Evolutionary conservation across 352 stramenopile species (phyloP).

Genomic region (Hyphochytrium catenoides): DNA sequence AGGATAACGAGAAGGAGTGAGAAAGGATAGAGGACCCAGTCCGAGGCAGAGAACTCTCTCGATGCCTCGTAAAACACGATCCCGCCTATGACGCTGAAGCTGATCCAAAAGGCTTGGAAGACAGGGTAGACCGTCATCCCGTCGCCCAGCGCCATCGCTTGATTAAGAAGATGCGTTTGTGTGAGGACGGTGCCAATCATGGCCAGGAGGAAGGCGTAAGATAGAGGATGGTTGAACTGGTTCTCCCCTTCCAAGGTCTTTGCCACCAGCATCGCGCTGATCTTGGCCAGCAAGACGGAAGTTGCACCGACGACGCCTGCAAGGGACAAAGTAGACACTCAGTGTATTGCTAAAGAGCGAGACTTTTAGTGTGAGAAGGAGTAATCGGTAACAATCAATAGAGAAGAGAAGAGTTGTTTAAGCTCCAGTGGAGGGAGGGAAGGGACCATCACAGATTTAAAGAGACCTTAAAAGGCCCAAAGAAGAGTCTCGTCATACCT

Average conservation of each 20-base stretch:
- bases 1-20: slow-evolving; percentile 31
- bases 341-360: too few relatives aligned
- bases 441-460: too few relatives aligned
- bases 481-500: too few relatives aligned
- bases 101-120: slow-evolving; percentile 65
- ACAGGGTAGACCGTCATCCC: slow-evolving; percentile 69
- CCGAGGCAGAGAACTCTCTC: slow-evolving; percentile 19
- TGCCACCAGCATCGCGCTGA: slow-evolving; percentile 52
- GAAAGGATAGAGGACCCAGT: slow-evolving; percentile 42
- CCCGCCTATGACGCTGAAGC: slow-evolving; percentile 52
- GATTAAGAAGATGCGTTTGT: slow-evolving; percentile 62
- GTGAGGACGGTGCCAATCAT: slow-evolving; percentile 61
- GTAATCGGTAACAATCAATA: too few relatives aligned
- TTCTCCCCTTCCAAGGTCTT: slow-evolving; percentile 53
- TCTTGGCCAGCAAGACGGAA: slow-evolving; percentile 54
- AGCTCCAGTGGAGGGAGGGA: too few relatives aligned
- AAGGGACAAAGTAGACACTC: too few relatives aligned
- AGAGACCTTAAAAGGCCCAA: too few relatives aligned
- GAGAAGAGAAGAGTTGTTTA: too few relatives aligned
- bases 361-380: too few relatives aligned
- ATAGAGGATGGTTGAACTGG: slow-evolving; percentile 54
- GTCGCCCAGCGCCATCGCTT: slow-evolving; percentile 45
- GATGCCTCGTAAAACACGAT: slow-evolving; percentile 56
- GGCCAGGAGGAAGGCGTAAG: slow-evolving; percentile 54
- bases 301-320: slow-evolving; percentile 53